Conservation (phyloP, 2,329 filamentous ascomycete species). For the Fusarium sp. region DNA sequence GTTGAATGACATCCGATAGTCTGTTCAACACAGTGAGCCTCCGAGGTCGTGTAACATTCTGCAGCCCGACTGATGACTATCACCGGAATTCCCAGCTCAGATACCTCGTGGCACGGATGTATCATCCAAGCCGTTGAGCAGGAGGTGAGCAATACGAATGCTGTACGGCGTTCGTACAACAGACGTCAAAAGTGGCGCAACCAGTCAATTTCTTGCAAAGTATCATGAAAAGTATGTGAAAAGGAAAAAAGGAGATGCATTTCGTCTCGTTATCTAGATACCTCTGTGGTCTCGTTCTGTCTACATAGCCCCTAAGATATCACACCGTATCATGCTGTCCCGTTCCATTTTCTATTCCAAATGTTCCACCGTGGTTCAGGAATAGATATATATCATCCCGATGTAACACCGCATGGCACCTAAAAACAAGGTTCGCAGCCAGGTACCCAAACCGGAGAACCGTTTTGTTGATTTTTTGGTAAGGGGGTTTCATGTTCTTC, state of each 20-base stretch:
- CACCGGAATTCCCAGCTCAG: neutral
- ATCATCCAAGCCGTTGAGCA: slow-evolving; percentile 5
- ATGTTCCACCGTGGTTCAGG: neutral
- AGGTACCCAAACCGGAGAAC: slow-evolving; percentile 27
- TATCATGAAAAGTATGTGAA: neutral
- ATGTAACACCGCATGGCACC: slow-evolving; percentile 39
- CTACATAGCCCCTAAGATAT: slow-evolving; percentile 18
- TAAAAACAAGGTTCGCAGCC: slow-evolving; percentile 30
- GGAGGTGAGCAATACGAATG: slow-evolving; percentile 33
- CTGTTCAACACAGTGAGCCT: slow-evolving; percentile 2
- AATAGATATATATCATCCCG: slow-evolving; percentile 28
- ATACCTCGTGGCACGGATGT: slow-evolving; percentile 5
- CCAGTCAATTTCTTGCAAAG: neutral
- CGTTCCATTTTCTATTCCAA: slow-evolving; percentile 19
- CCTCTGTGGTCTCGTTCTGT: neutral
- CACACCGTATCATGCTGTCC: neutral
- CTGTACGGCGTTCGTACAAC: slow-evolving; percentile 31
- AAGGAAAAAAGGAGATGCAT: slow-evolving; percentile 25
- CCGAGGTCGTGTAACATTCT: slow-evolving; percentile 1
- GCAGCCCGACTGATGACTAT: neutral
- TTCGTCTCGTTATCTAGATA: slow-evolving; percentile 32
- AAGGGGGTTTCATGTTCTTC: neutral
- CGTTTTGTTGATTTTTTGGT: neutral
- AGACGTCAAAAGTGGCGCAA: slow-evolving; percentile 34
- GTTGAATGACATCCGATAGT: slow-evolving; percentile 2